These are phyloP conservation scores for Penicillium pancosmium DNA, from an alignment of 495 filamentous ascomycete species.

Conservation along the genomic window DNA sequence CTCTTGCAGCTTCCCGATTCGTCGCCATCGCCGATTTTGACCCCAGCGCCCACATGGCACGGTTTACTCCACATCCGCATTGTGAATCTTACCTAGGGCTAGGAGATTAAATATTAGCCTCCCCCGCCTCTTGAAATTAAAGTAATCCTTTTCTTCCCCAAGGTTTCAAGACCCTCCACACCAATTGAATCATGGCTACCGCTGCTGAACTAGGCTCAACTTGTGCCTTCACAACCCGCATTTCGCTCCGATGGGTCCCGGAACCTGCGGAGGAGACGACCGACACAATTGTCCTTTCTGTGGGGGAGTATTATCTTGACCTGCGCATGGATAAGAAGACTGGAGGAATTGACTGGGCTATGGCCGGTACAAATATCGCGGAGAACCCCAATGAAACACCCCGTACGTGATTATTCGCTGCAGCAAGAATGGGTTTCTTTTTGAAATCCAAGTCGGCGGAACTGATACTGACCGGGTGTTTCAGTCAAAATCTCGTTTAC, in stretches of 20 bases:
- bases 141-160: too few species aligned
- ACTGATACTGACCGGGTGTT: constrained; percentile 10
- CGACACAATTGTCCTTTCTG: constrained; percentile 21
- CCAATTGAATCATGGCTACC: constrained; percentile 15
- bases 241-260: constrained; percentile 24
- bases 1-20: constrained; percentile 24
- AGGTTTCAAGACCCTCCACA: not conserved
- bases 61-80: constrained; percentile 1
- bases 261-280: constrained; percentile 20
- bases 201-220: constrained; percentile 14
- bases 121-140: not conserved
- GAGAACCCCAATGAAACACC: constrained; percentile 18
- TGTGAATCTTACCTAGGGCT: not conserved
- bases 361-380: constrained; percentile 19
- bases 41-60: not conserved
- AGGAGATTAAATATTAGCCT: not conserved
- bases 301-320: constrained; percentile 22
- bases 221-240: constrained; percentile 16
- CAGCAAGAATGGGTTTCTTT: too few species aligned
- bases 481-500: constrained; percentile 42
- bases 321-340: constrained; percentile 22
- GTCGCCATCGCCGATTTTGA: constrained; percentile 9
- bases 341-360: constrained; percentile 28
- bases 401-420: constrained; percentile 5
- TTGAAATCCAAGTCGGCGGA: not conserved